A percentile compares a stretch with the other conserved stretches of the same genome.
phyloP scores from a whole-genome alignment of 148 eudicot genomes.

The Persicaria maculosa region DNA sequence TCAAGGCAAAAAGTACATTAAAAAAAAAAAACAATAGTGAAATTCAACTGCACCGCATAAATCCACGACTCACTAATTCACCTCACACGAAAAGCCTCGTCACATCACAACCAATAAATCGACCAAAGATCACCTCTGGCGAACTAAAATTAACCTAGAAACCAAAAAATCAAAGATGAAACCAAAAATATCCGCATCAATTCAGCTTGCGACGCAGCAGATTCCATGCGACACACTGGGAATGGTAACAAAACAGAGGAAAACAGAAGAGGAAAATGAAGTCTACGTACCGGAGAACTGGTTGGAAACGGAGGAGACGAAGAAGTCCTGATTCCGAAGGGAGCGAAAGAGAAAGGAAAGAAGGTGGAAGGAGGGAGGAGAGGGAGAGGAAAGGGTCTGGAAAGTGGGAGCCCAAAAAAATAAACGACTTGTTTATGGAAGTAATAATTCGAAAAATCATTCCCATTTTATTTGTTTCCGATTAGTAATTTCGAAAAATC shows the following conservation, averaged over 20 bases:
- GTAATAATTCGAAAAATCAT: background rate
- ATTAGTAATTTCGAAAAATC: no score
- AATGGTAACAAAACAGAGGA: background rate
- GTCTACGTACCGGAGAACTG: constrained; percentile 4
- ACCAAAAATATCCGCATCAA: background rate
- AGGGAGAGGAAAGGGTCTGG: constrained; percentile 2
- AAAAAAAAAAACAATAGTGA: background rate
- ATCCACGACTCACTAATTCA: background rate
- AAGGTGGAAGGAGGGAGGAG: background rate
- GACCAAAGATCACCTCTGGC: background rate
- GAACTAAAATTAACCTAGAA: constrained; percentile 1
- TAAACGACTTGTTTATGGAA: constrained; percentile 7
- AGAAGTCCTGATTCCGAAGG: background rate
- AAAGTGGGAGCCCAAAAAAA: background rate
- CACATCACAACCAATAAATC: background rate
- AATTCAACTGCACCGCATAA: background rate
- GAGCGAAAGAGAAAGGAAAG: constrained; percentile 4
- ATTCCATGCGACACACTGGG: background rate
- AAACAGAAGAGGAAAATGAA: background rate
- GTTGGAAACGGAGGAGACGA: constrained; percentile 3
- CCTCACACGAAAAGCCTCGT: background rate
- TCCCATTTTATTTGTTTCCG: background rate
- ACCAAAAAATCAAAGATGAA: background rate
- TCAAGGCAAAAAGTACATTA: background rate
- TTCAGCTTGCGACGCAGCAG: background rate